Base-by-base conservation (phyloP, 352 stramenopile species). In the Globisporangium canariense region DNA sequence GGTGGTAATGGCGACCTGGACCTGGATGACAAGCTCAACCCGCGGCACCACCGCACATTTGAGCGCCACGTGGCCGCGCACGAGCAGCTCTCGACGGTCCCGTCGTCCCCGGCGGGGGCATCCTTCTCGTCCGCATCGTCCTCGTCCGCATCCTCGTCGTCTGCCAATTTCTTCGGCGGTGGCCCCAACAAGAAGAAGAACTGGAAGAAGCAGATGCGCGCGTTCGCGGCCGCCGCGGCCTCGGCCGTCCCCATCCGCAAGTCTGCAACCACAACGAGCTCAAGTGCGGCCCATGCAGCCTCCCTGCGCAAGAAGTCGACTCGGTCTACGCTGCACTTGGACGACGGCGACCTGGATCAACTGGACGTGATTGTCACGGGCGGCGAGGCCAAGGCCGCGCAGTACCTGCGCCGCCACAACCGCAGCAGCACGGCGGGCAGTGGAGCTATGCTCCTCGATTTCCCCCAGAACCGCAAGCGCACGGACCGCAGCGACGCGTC, bases 261-360 rank as follows among this genome's bases (percentile, higher is more conserved):
- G 30, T 68, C 63, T 3, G 28, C 40, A 14, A 28, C 55, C 18
- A 49, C 43, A 49, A 49, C 43, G 22, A 36, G 32, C 32, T 36
- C 32, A 9, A 36, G 7, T 36, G 16, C 43, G 43, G 43, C 41
- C 14, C 6, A 38, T 10, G 40, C 40, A 14, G 41, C 43, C 4
- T 22, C 43, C 1, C 14, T 64, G 13, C 47, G 63, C 20, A 68
- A 68, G 40, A 46, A 64, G 8, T 60, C 63, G 56, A 68, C 55
- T 8, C 63, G 63, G 10, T 64, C 63, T 36, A 68, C 63, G 32
- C 52, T 68, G 28, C 63, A 68, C 16, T 8, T 50, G 41, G 59
- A 65, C 52, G 59, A 54, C 55, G 71, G 77, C 22, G 71, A 81
- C 30, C 58, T 79, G 22, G 74, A 82, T 54, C 69, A 78, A 36